These are phyloP conservation scores for Phytopythium oedochilum DNA, from an alignment of 352 stramenopile species.

Conservation along the genomic window DNA sequence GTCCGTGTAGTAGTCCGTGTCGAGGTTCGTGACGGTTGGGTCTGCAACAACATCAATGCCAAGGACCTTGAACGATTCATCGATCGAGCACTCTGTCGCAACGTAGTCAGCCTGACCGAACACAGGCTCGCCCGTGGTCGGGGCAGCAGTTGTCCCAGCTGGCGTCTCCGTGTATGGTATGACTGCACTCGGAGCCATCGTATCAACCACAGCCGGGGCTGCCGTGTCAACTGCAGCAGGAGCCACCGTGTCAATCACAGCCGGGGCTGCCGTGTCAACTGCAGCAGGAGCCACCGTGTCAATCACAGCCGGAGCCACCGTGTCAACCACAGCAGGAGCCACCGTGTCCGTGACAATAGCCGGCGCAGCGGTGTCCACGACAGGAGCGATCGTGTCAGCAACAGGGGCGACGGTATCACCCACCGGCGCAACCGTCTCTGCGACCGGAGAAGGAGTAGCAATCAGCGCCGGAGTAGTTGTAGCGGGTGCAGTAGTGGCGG, in stretches of 20 bases:
- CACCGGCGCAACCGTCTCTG: neutral
- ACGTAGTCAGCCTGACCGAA: neutral
- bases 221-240: neutral
- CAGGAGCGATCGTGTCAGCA: neutral
- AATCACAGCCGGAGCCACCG: neutral
- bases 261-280: no score
- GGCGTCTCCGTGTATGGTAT: neutral
- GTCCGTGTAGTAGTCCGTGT: constrained; percentile 9
- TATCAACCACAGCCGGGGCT: neutral
- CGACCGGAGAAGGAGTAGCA: neutral
- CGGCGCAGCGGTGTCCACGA: neutral
- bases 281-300: neutral
- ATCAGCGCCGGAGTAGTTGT: no score
- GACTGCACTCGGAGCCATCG: neutral
- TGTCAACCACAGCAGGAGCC: neutral
- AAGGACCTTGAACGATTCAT: neutral
- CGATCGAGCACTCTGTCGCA: neutral
- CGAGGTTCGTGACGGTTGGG: constrained; percentile 1
- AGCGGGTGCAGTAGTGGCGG: neutral
- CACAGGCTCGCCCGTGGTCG: neutral
- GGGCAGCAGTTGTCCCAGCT: neutral
- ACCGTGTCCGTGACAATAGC: neutral
- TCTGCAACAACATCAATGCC: constrained; percentile 14
- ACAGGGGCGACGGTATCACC: neutral
- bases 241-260: neutral